Base-by-base conservation (phyloP, 1,284 basidiomycete species). In the Cronartium quercuum region DNA sequence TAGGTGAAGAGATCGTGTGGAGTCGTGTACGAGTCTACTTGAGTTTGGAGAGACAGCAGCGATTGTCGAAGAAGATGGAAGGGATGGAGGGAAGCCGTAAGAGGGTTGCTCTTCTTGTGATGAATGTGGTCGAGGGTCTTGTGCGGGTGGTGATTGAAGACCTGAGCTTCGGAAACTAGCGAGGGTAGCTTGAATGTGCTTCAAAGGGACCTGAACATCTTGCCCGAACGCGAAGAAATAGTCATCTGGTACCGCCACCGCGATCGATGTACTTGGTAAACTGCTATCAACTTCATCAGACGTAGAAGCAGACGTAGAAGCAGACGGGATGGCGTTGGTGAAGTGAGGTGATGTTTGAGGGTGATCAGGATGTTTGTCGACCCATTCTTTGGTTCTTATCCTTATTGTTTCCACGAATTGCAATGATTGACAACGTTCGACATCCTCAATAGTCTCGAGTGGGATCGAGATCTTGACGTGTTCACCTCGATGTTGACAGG, bases 381-480 rank as follows among this genome's bases (percentile, higher is more conserved):
- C 29, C 51, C 51, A 55, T 41, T 66, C 42, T 12, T 66, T 74
- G 13, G 58, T 74, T 83, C 92, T 93, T 79, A 96, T 86, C 83
- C 95, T 92, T 68, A 97, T 89, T 0, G 92, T 94, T 81, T 95
- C 92, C 77, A 91, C 92, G 81, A 96, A 95, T 81, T 95, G 93
- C 84, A 96, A 88, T 0, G 90, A 91, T 0, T 88, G 86, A 2
- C 91, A 91, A 79, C 88, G 88, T 76, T 96, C 93, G 37, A 97
- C 89, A 78, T 95, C 92, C 58, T 93, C 83, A 76, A 98, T 88
- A 0, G 88, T 87, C 21, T 91, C 89, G 78, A 97, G 91, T 0
- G 95, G 95, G 67, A 98, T 94, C 51, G 92, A 91, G 81, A 98
- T 92, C 91, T 95, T 94, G 77, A 98, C 91, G 78, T 88, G 91